Evolutionary conservation across 176 grass and related monocot genomes (phyloP).

Genomic region (Lolium rigidum): DNA sequence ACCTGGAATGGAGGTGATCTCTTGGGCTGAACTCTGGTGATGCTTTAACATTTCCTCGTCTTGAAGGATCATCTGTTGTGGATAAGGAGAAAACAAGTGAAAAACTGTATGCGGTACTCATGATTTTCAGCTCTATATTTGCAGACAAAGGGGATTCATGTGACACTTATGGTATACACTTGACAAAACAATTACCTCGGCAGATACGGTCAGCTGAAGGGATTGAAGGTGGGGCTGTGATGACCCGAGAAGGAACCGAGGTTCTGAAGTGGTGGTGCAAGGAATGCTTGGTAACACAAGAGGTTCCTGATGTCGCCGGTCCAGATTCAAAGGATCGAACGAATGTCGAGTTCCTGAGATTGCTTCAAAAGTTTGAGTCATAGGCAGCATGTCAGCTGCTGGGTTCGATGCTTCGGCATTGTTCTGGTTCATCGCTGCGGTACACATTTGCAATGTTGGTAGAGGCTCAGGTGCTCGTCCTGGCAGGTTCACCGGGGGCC

Average conservation of each 20-base stretch:
- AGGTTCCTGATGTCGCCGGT: constrained; percentile 34
- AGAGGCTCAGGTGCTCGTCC: constrained; percentile 48
- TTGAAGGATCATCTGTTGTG: constrained; percentile 62
- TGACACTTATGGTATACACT: constrained; percentile 6
- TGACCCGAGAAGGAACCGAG: constrained; percentile 43
- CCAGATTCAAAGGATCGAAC: constrained; percentile 39
- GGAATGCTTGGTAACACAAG: constrained; percentile 42
- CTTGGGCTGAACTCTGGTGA: constrained; percentile 46
- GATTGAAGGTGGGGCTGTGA: constrained; percentile 45
- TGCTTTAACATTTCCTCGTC: constrained; percentile 55
- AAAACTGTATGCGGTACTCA: background rate
- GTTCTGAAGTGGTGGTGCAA: constrained; percentile 38
- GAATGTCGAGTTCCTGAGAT: constrained; percentile 37
- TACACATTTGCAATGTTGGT: constrained; percentile 50
- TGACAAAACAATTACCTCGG: constrained; percentile 56
- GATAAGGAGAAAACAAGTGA: background rate
- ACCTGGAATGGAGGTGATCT: constrained; percentile 52
- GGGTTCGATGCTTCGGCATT: constrained; percentile 43
- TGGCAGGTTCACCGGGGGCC: constrained; percentile 60
- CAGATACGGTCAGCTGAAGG: constrained; percentile 46
- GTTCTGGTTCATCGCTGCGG: constrained; percentile 26
- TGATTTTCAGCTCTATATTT: background rate
- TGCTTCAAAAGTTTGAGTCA: constrained; percentile 13
- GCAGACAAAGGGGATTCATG: background rate
- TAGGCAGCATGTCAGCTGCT: constrained; percentile 33